Evolutionary conservation across 495 filamentous ascomycete species (phyloP).

Genomic region (Aspergillus biplanus): DNA sequence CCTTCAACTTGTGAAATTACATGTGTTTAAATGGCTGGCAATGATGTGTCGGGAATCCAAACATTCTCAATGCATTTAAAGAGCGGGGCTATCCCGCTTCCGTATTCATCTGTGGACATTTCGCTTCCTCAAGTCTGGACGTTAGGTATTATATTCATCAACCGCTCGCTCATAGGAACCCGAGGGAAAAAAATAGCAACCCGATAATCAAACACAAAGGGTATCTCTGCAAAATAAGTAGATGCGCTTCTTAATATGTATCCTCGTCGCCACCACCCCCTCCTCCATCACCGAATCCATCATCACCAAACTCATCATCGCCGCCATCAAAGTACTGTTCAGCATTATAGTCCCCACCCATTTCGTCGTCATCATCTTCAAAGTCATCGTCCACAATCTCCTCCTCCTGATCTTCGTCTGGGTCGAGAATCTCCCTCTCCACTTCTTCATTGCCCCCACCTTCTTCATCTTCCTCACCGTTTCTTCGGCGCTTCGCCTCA

Average conservation of each 20-base stretch:
- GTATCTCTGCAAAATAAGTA: constrained; percentile 35
- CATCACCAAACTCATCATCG: constrained; percentile 60
- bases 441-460: constrained; percentile 36
- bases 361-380: constrained; percentile 58
- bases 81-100: background rate
- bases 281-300: constrained; percentile 52
- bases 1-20: too few species aligned
- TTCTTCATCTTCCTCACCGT: constrained; percentile 43
- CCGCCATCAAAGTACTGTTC: constrained; percentile 69
- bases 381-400: constrained; percentile 62
- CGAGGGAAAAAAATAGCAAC: background rate
- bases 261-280: constrained; percentile 55
- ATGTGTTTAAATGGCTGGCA: too few species aligned
- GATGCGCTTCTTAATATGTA: constrained; percentile 38
- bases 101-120: background rate
- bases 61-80: background rate
- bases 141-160: background rate
- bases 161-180: background rate
- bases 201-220: constrained; percentile 30
- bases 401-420: constrained; percentile 54
- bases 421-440: constrained; percentile 39
- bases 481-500: constrained; percentile 31
- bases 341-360: constrained; percentile 65
- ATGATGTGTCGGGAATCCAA: background rate
- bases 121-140: background rate